Percentiles rank a stretch among this genome's conserved stretches.
Conservation (phyloP, 345 rosid genomes). For the Pugionium cornutum region DNA sequence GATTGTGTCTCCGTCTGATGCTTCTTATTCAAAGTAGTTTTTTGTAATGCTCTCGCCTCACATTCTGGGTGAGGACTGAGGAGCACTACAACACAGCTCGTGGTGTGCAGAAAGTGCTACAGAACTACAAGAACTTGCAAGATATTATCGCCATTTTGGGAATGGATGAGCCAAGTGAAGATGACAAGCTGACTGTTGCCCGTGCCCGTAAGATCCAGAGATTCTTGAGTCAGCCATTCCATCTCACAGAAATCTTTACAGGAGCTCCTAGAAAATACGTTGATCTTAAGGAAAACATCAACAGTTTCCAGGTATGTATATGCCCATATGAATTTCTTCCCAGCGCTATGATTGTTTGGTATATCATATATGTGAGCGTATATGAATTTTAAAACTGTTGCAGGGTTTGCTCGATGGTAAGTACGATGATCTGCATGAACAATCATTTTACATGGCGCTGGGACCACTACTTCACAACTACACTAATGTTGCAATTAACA, state of each 20-base stretch:
- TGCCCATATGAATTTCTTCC: not conserved
- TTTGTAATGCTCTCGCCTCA: constrained; percentile 54
- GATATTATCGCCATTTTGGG: constrained; percentile 99
- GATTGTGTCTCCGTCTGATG: not conserved
- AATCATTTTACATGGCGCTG: constrained; percentile 61
- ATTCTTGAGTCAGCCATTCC: constrained; percentile 99
- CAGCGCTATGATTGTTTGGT: not conserved
- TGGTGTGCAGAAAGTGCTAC: constrained; percentile 96
- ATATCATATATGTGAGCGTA: not conserved
- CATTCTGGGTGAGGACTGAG: constrained; percentile 91
- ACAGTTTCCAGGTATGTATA: constrained; percentile 80
- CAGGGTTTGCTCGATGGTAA: constrained; percentile 39
- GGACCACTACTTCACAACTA: too few relatives aligned
- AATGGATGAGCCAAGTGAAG: constrained; percentile 99
- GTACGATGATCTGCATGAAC: constrained; percentile 54
- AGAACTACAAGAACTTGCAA: constrained; percentile 95
- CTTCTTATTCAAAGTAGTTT: not conserved
- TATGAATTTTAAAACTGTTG: not conserved
- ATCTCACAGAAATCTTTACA: constrained; percentile 97
- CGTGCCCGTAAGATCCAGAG: constrained; percentile 97
- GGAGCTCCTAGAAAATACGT: constrained; percentile 99
- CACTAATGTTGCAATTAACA: constrained; percentile 6
- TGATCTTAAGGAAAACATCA: constrained; percentile 82
- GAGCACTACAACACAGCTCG: constrained; percentile 95
- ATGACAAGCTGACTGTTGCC: constrained; percentile 94